Percentiles rank a stretch among this genome's conserved stretches.
These are phyloP conservation scores for Stygiomarasmius scandens DNA, from an alignment of 1,284 basidiomycete genomes.

Conservation along the genomic window DNA sequence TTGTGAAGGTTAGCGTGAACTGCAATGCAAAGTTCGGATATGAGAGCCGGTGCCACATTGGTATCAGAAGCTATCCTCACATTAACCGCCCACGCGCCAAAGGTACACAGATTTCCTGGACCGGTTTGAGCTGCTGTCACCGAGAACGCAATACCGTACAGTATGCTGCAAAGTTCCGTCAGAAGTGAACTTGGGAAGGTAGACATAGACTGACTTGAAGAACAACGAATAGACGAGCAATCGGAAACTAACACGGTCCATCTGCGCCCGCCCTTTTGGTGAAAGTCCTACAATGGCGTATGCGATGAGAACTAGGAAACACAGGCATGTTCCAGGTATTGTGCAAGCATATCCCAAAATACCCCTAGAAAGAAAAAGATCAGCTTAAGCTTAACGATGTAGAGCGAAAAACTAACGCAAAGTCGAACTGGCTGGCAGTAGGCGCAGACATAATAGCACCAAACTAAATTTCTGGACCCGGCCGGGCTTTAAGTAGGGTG, in stretches of 20 bases:
- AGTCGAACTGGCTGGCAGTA: neutral
- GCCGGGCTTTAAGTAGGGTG: neutral
- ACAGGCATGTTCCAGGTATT: constrained; percentile 22
- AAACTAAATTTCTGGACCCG: neutral
- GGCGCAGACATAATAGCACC: neutral
- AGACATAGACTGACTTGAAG: constrained; percentile 21
- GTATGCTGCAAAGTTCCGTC: constrained; percentile 14
- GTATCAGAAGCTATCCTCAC: constrained; percentile 15
- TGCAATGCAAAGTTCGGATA: constrained; percentile 2
- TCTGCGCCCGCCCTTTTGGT: constrained; percentile 11
- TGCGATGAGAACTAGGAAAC: constrained; percentile 21
- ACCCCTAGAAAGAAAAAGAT: constrained; percentile 9
- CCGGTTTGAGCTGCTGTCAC: constrained; percentile 14
- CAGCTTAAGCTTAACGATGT: neutral
- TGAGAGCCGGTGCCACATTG: neutral
- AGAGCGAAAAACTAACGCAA: neutral
- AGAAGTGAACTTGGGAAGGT: neutral
- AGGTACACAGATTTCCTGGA: constrained; percentile 15
- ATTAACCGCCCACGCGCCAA: constrained; percentile 22
- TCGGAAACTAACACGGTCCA: constrained; percentile 29
- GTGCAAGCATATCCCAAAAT: constrained; percentile 18
- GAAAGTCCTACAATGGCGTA: constrained; percentile 16
- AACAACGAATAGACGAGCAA: constrained; percentile 22
- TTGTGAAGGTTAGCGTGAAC: constrained; percentile 21
- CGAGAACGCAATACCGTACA: constrained; percentile 20